A percentile compares a stretch with the other conserved stretches of the same genome.
These are phyloP conservation scores for Themeda triandra DNA, from an alignment of 176 grass and related monocot species.

Conservation along the genomic window DNA sequence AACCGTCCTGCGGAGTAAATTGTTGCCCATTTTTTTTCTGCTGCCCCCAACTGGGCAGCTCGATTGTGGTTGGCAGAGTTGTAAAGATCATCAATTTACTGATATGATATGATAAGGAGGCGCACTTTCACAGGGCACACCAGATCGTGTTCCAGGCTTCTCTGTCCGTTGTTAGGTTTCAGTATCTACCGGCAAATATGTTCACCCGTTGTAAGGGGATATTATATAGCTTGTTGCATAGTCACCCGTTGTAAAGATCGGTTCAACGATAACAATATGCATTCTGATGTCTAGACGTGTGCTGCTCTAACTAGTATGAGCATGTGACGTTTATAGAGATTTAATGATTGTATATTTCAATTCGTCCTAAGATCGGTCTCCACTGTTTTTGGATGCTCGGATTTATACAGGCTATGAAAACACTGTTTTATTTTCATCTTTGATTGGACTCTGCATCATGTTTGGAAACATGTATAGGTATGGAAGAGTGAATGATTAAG, in stretches of 20 bases:
- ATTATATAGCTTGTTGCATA: not conserved
- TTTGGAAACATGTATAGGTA: not conserved
- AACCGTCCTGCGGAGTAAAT: constrained; percentile 30
- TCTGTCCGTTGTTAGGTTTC: not conserved
- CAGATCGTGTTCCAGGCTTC: not conserved
- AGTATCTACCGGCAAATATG: not conserved
- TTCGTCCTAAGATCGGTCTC: not conserved
- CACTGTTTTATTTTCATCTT: not conserved
- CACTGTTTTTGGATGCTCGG: not conserved
- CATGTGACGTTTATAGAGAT: not conserved
- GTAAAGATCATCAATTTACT: constrained; percentile 34
- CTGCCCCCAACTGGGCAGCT: not conserved
- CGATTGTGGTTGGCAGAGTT: constrained; percentile 24
- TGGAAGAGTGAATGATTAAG: not conserved
- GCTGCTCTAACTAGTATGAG: not conserved
- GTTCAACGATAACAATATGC: not conserved
- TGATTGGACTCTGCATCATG: not conserved
- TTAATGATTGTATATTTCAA: not conserved
- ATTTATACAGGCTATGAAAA: not conserved
- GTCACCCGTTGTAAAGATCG: not conserved
- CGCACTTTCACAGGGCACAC: not conserved
- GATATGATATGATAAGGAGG: constrained; percentile 25
- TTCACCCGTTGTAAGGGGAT: not conserved
- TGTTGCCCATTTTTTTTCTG: constrained; percentile 16
- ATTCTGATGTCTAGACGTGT: not conserved